Percentiles rank a stretch among this genome's conserved stretches.
phyloP scores from a whole-genome alignment of 352 stramenopile species.

The Globisporangium nodosum region DNA sequence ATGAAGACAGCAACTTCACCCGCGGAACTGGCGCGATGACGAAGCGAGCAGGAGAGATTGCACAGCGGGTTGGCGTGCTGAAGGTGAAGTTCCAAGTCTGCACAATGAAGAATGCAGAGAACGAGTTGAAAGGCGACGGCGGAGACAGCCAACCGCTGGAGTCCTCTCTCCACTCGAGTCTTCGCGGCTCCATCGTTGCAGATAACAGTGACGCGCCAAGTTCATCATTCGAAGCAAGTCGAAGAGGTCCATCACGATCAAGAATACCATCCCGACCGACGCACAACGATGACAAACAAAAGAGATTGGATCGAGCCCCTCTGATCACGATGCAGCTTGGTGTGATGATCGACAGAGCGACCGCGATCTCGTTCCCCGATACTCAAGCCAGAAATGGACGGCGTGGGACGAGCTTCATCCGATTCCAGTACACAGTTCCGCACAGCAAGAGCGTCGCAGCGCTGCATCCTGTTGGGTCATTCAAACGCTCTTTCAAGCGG shows the following conservation, averaged over 20 bases:
- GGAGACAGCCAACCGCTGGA: not conserved
- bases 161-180: not conserved
- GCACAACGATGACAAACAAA: not conserved
- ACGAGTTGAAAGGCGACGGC: not conserved
- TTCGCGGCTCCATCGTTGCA: not conserved
- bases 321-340: slow-evolving; percentile 7
- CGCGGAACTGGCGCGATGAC: not conserved
- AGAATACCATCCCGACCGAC: not conserved
- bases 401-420: not conserved
- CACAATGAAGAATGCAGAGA: not conserved
- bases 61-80: slow-evolving; percentile 15
- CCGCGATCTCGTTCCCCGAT: not conserved
- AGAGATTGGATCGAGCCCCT: not conserved
- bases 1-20: not conserved
- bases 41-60: slow-evolving; percentile 4
- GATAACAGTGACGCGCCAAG: not conserved
- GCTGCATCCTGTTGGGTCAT: not conserved
- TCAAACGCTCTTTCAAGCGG: slow-evolving; percentile 22
- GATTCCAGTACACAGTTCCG: slow-evolving; percentile 12
- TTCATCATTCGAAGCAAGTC: not conserved
- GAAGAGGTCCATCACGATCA: not conserved
- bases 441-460: not conserved
- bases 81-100: slow-evolving; percentile 21
- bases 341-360: slow-evolving; percentile 11
- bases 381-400: not conserved